phyloP scores from a whole-genome alignment of 768 basidiomycete species.

The Phaeolepiota aurea region DNA sequence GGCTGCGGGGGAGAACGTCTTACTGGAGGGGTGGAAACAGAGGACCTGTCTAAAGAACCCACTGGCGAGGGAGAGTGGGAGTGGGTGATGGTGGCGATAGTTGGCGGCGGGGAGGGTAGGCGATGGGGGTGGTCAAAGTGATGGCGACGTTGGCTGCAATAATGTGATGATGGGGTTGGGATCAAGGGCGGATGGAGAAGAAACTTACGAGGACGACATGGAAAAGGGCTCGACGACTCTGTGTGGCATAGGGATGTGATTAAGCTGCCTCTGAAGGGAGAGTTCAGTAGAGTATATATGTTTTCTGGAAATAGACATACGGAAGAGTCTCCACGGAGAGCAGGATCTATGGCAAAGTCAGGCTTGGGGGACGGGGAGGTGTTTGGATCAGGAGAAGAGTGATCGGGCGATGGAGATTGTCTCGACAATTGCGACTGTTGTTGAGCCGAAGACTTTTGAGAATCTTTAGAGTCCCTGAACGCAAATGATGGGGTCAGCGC shows the following conservation, averaged over 20 bases:
- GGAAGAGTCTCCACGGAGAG: background rate
- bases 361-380: no score
- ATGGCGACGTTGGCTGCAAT: slow-evolving; percentile 18
- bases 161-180: slow-evolving; percentile 7
- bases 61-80: slow-evolving; percentile 54
- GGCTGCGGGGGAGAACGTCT: slow-evolving; percentile 31
- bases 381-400: slow-evolving; percentile 4
- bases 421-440: slow-evolving; percentile 23
- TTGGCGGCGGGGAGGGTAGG: slow-evolving; percentile 22
- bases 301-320: background rate
- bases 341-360: background rate
- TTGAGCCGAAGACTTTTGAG: slow-evolving; percentile 6
- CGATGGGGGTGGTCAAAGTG: slow-evolving; percentile 29
- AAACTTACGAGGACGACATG: slow-evolving; percentile 22
- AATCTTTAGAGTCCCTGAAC: slow-evolving; percentile 14
- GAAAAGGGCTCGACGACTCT: slow-evolving; percentile 14
- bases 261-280: no score
- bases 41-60: slow-evolving; percentile 52
- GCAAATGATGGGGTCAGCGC: slow-evolving; percentile 14
- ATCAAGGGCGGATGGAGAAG: slow-evolving; percentile 7
- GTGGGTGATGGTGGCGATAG: slow-evolving; percentile 26
- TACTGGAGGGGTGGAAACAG: slow-evolving; percentile 50
- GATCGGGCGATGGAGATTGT: slow-evolving; percentile 7
- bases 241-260: background rate
- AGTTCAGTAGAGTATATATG: no score